Evolutionary conservation across 2,329 filamentous ascomycete genomes (phyloP), one percentile per base, ranked within the genome.

Genomic region (Monilinia aucupariae): DNA sequence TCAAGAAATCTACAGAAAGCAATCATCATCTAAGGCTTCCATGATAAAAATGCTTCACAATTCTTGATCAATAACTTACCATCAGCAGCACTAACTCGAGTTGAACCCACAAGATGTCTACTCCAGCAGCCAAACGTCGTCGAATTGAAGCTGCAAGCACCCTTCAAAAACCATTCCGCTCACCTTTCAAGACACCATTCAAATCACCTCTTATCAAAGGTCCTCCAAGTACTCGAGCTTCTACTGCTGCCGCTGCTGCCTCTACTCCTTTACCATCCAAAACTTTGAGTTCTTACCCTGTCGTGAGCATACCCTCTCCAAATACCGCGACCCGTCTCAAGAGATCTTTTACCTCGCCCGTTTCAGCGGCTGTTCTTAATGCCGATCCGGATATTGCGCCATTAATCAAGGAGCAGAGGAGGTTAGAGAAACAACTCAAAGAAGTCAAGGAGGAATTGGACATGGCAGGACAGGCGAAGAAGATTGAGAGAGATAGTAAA

Each of bases 131-230:
- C 63, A 90, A 90, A 77, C 83, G 85, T 56, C 85, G 87, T 65
- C 83, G 85, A 67, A 76, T 88, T 66, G 80, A 86, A 64, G 77
- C 81, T 51, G 80, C 83, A 47, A 76, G 80, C n/a, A 81, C 82
- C 8, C 81, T 90, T 54, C 81, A 82, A 66, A 88, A 86, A 71
- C 88, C 88, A 0, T 91, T 91, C 77, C 86, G 87, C 68, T 90
- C 88, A 52, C 88, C 87, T 17, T 81, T 88, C 65, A 82, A 81
- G 68, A 80, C 78, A 45, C 77, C 78, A 34, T 65, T 68, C 53
- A 68, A 71, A 64, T 69, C 70, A 13, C 69, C 68, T 7, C 47
- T 67, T 27, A 67, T 68, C 48, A 59, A 43, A 55, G 12, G 47
- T 41, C 47, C 64, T 10, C 27, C 58, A 41, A 63, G 9, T 54